These are phyloP conservation scores for Macroventuria anomochaeta DNA, from an alignment of 2,329 filamentous ascomycete species.

Conservation along the genomic window DNA sequence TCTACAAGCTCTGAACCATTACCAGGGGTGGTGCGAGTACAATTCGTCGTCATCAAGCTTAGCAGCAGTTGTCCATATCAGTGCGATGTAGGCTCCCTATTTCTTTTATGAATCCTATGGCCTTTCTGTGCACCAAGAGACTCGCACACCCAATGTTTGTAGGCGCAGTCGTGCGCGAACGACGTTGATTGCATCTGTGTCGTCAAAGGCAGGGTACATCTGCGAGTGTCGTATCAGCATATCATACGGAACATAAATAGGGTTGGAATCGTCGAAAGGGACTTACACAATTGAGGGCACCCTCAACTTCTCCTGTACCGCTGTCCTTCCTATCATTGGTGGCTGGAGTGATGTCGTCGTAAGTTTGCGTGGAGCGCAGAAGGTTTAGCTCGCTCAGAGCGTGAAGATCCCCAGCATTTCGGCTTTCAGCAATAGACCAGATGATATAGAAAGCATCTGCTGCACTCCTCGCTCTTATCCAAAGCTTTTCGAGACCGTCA, in stretches of 20 bases:
- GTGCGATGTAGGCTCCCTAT: no score
- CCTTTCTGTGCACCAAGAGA: conserved; percentile 31
- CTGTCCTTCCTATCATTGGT: conserved; percentile 5
- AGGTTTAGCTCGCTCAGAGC: conserved; percentile 28
- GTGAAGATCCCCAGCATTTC: conserved; percentile 14
- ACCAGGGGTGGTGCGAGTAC: no score
- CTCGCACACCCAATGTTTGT: conserved; percentile 23
- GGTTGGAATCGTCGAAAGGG: no score
- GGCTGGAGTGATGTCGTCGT: background rate
- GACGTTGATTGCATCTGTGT: conserved; percentile 14
- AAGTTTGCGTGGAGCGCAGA: conserved; percentile 17
- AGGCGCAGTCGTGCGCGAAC: conserved; percentile 16
- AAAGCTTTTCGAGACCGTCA: conserved; percentile 21
- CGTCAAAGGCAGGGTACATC: conserved; percentile 1
- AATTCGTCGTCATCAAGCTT: no score
- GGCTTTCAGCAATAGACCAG: conserved; percentile 16
- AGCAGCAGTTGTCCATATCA: no score
- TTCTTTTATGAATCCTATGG: no score
- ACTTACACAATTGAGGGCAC: conserved; percentile 1
- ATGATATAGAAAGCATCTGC: conserved; percentile 25
- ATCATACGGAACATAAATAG: background rate
- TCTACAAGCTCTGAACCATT: no score
- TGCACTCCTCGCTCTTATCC: conserved; percentile 24
- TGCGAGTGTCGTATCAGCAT: conserved; percentile 10
- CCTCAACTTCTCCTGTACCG: background rate